Base-by-base conservation (phyloP, 2,329 filamentous ascomycete genomes). In the Fusarium mangiferae region DNA sequence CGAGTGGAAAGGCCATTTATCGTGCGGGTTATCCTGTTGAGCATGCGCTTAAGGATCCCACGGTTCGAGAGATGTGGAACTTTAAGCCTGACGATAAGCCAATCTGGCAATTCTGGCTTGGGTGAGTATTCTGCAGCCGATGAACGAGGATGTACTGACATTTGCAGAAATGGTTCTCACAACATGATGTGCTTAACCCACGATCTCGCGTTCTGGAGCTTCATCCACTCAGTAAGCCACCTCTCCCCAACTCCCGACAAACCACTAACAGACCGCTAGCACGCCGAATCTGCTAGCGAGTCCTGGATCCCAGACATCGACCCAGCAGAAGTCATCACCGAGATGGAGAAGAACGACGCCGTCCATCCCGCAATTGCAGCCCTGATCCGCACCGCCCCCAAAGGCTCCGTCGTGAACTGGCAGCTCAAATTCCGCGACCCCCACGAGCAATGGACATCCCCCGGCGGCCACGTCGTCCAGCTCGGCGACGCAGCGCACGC, bases 341-440 rank as follows among this genome's bases (percentile, higher is more conserved):
- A 51, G 0, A 73, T 73, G 70, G 70, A 73, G 9, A 74, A 73
- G 70, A 73, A 71, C 35, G 62, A 60, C 7, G 56, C 70, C 3
- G 70, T 73, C 1, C 70, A 73, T 4, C 70, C 70, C 1, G 70
- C 70, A 0, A 58, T 73, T 10, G 70, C 70, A 7, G 70, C 70
- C 5, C 41, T 73, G 9, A 67, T 73, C 35, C 59, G 62, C 17
- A 73, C 70, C 3, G 70, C 70, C 3, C 70, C 70, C 7, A 73
- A 73, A 42, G 70, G 66, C 9, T 73, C 70, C 4, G 70, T 73
- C 0, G 70, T 73, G 5, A 73, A 73, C 39, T 73, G 70, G 70
- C 70, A 73, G 9, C 70, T 73, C 38, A 73, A 73, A 14, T 73
- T 73, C 42, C 56, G 70, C 41, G 70, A 73, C 6, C 70, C 70